Conservation (phyloP, 305 asterid species). For the Fraxinus latifolia region DNA sequence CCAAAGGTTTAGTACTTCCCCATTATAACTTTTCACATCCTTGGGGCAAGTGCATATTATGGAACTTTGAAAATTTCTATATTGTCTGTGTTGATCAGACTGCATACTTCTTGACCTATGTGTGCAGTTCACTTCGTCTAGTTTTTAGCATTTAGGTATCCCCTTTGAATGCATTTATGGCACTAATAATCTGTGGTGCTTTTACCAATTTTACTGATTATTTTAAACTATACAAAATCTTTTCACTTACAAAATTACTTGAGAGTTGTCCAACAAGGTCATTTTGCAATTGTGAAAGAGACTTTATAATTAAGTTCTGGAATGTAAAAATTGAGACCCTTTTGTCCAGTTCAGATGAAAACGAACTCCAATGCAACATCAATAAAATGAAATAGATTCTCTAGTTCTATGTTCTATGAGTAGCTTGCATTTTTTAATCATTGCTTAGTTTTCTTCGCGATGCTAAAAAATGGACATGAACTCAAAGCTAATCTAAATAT, state of each 20-base stretch:
- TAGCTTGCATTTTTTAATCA: neutral
- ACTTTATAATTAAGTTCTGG: neutral
- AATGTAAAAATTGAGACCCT: neutral
- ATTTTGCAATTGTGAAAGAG: neutral
- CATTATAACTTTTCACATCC: constrained; percentile 1
- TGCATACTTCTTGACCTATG: neutral
- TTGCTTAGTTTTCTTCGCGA: neutral
- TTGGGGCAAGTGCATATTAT: neutral
- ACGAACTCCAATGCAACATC: neutral
- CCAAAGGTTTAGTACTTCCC: neutral
- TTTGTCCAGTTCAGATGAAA: neutral
- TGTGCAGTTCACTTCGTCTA: constrained; percentile 2
- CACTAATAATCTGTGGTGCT: neutral
- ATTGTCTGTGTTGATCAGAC: neutral
- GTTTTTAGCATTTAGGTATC: neutral
- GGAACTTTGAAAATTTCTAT: neutral
- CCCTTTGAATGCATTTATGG: constrained; percentile 10
- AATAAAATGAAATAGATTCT: neutral
- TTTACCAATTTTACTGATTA: neutral
- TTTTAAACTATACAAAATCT: constrained; percentile 11
- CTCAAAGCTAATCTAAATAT: neutral
- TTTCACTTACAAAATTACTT: neutral
- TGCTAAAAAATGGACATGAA: neutral
- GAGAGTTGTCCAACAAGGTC: neutral
- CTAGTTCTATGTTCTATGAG: neutral